Conservation (phyloP, 257 asterid genomes). For the Galeopsis tetrahit region DNA sequence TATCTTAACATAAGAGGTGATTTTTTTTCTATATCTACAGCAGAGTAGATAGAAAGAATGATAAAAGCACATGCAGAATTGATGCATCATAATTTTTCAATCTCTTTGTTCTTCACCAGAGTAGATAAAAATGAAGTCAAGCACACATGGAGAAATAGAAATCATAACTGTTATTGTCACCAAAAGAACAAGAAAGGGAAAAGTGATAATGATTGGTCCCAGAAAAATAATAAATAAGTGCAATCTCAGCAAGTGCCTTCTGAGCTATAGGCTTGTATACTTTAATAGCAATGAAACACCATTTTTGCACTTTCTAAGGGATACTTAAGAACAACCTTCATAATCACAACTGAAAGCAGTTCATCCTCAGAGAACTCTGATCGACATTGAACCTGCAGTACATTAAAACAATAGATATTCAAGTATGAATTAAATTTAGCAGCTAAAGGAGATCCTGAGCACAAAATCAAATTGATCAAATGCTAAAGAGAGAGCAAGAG, state of each 20-base stretch:
- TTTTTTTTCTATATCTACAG: neutral
- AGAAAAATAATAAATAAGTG: neutral
- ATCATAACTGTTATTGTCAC: neutral
- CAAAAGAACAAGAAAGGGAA: conserved; percentile 12
- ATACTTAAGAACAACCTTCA: conserved; percentile 68
- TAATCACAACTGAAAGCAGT: conserved; percentile 84
- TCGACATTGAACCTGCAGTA: conserved; percentile 72
- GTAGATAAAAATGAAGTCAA: conserved; percentile 17
- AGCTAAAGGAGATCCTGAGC: neutral
- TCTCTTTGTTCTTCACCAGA: conserved; percentile 6
- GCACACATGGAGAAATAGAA: conserved; percentile 13
- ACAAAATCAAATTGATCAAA: conserved; percentile 17
- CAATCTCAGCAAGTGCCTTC: conserved; percentile 23
- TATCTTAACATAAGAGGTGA: neutral
- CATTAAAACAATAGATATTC: conserved; percentile 19
- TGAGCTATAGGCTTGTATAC: neutral
- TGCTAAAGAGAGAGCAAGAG: conserved; percentile 28
- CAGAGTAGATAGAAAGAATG: neutral
- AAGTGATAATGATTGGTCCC: neutral
- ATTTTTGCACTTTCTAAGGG: conserved; percentile 6
- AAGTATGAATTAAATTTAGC: conserved; percentile 16
- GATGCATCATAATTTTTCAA: neutral
- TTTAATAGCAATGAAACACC: conserved; percentile 25
- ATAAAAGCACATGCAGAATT: neutral
- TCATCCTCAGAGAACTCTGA: conserved; percentile 97